Evolutionary conservation across 2,329 filamentous ascomycete species (phyloP), one percentile per base, ranked within the genome.

Genomic region (Aspergillus pseudonomiae): DNA sequence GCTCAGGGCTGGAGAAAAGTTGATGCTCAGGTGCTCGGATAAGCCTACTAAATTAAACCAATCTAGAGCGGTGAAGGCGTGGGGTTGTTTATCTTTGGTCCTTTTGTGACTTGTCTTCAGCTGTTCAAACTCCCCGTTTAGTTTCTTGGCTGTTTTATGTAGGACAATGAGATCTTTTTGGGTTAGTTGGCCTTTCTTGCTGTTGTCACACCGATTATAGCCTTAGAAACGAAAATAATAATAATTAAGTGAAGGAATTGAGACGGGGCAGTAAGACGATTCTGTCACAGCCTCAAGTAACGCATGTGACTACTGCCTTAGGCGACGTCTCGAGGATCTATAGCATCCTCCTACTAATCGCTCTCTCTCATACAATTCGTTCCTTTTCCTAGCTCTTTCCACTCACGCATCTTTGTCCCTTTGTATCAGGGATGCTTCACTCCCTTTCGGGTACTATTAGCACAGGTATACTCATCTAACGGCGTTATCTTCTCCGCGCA

Each of bases 1-100:
- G 10, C 52, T 54, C 52, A 36, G 5, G 7, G n/a, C 11, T 21
- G 30, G 32, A 39, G 16, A 52, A 32, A 32, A 12, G 28, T 52
- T 30, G 28, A 32, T 32, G 50, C n/a, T 50, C 39, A 26, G 43
- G 21, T 50, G 53, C 56, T 63, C 53, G 52, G 57, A 39, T 54
- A 56, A 57, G 54, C n/a, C 36, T 54, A 36, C 52, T 36, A 4
- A 14, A 36, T 36, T 36, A 14, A 46, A 12, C 12, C n/a, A 28
- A 39, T 55, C n/a, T 16, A 36, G 16, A 26, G 52, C 52, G 52
- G 32, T 55, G 32, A 55, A 24, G 34, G n/a, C 11, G 52, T 36
- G n/a, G 52, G 52, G 30, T 19, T 34, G 24, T 19, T 48, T 48
- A 48, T 7, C 24, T 28, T 10, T 46, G 26, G 16, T 48, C 45